A percentile compares a stretch with the other conserved stretches of the same genome.
phyloP scores from a whole-genome alignment of 2,329 filamentous ascomycete genomes.

The Fusarium ambrosium region DNA sequence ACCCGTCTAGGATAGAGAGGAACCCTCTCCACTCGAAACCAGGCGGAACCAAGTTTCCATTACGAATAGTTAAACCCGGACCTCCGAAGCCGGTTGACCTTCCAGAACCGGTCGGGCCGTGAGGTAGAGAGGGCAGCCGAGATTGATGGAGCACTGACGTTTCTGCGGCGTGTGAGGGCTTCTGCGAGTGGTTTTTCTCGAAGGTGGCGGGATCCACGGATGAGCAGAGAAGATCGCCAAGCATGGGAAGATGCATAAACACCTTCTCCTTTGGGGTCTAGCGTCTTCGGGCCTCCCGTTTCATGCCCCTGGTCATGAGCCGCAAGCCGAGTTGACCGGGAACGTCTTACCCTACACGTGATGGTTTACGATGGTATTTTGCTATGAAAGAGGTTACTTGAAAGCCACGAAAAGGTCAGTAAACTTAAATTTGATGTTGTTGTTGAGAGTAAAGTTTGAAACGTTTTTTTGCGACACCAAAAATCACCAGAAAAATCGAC shows the following conservation, averaged over 20 bases:
- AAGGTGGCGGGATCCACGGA: background rate
- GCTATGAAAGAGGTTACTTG: background rate
- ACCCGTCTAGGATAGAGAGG: conserved; percentile 1
- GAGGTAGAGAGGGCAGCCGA: background rate
- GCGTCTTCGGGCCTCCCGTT: background rate
- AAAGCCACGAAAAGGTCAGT: background rate
- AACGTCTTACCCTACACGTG: background rate
- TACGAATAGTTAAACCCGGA: background rate
- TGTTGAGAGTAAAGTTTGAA: background rate
- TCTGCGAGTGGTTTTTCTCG: background rate
- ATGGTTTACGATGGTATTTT: background rate
- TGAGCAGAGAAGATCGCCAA: conserved; percentile 2
- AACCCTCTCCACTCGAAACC: background rate
- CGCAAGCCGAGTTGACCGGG: background rate
- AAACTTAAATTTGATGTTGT: background rate
- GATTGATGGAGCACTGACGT: background rate
- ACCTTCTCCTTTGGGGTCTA: background rate
- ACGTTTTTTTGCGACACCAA: background rate
- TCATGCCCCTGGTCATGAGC: background rate
- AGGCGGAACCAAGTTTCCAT: conserved; percentile 3
- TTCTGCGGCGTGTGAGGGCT: background rate
- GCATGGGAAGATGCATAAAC: conserved; percentile 1
- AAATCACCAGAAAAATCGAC: background rate
- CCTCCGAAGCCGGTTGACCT: background rate
- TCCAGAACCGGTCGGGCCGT: conserved; percentile 2